These are phyloP conservation scores for Arachnomyces sp. DNA, from an alignment of 2,329 filamentous ascomycete species.

Conservation along the genomic window DNA sequence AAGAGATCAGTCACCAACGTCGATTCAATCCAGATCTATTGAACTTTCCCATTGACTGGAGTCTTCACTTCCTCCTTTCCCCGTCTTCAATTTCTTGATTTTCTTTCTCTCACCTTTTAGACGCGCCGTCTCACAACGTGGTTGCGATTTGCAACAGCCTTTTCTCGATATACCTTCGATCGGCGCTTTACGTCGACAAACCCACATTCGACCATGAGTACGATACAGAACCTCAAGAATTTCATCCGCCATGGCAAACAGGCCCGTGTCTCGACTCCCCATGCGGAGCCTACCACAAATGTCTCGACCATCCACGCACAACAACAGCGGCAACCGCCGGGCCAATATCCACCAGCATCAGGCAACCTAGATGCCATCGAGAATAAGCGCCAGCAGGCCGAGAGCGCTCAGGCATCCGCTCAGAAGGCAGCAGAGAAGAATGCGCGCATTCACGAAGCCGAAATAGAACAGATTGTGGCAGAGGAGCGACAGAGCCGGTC, in stretches of 20 bases:
- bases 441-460: conserved; percentile 44
- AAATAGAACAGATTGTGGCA: conserved; percentile 77
- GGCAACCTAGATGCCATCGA: conserved; percentile 57
- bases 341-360: conserved; percentile 40
- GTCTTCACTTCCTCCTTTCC: too few relatives aligned
- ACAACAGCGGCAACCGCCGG: conserved; percentile 48
- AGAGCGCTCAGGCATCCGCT: conserved; percentile 59
- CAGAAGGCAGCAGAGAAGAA: conserved; percentile 52
- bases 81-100: too few relatives aligned
- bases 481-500: conserved; percentile 82
- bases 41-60: too few relatives aligned
- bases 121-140: too few relatives aligned
- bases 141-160: too few relatives aligned
- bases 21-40: too few relatives aligned
- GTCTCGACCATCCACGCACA: conserved; percentile 59
- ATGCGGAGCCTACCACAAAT: conserved; percentile 56
- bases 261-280: conserved; percentile 61
- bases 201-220: conserved; percentile 44
- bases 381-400: conserved; percentile 50
- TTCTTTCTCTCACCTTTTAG: too few relatives aligned
- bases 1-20: too few relatives aligned
- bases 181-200: conserved; percentile 9
- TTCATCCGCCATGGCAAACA: conserved; percentile 98
- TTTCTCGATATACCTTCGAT: neutral
- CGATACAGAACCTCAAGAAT: conserved; percentile 94